These are phyloP conservation scores for Mortierella sp. DNA, from an alignment of 371 early-diverging fungal species.

Conservation along the genomic window DNA sequence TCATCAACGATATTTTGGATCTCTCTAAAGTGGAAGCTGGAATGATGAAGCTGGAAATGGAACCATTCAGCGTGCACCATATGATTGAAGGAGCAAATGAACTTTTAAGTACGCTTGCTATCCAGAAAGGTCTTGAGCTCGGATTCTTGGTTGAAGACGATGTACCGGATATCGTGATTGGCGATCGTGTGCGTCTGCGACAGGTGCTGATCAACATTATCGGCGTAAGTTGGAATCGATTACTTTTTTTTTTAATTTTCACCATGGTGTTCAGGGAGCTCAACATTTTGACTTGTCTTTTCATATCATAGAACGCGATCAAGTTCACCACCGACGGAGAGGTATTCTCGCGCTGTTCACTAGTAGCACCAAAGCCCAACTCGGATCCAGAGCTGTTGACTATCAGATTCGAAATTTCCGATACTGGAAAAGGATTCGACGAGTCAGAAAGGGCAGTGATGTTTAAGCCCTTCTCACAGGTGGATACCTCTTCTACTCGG, in stretches of 20 bases:
- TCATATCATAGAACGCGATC: conserved; percentile 68
- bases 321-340: conserved; percentile 75
- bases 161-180: conserved; percentile 70
- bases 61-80: conserved; percentile 68
- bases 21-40: conserved; percentile 79
- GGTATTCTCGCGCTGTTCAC: conserved; percentile 70
- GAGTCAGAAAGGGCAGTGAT: conserved; percentile 70
- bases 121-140: conserved; percentile 70
- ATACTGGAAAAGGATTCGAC: conserved; percentile 76
- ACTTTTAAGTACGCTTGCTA: conserved; percentile 69
- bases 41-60: conserved; percentile 77
- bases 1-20: conserved; percentile 81
- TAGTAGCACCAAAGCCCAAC: conserved; percentile 48
- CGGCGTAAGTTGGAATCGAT: conserved; percentile 30
- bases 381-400: conserved; percentile 45
- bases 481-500: conserved; percentile 73
- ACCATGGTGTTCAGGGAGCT: not conserved
- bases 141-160: conserved; percentile 72
- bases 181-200: conserved; percentile 70
- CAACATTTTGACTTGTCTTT: not conserved
- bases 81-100: conserved; percentile 77
- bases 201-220: conserved; percentile 71
- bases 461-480: conserved; percentile 79
- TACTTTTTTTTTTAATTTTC: not conserved
- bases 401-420: conserved; percentile 72